phyloP scores from a whole-genome alignment of 2,329 filamentous ascomycete genomes.

The Claviceps pusilla region DNA sequence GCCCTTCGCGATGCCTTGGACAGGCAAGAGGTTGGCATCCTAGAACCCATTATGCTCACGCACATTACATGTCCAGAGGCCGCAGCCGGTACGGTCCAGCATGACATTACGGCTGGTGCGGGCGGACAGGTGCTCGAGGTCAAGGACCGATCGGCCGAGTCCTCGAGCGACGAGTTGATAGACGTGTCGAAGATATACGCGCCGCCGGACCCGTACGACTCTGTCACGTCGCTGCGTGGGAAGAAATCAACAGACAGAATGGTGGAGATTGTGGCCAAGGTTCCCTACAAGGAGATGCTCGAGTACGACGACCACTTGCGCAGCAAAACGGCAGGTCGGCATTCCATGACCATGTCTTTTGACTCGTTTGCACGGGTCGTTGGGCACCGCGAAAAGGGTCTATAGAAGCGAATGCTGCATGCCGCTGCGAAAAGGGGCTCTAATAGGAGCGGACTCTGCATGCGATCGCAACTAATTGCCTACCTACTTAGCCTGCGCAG shows the following conservation, averaged over 20 bases:
- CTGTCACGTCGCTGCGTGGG: constrained; percentile 39
- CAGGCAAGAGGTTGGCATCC: constrained; percentile 44
- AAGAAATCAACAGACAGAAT: constrained; percentile 34
- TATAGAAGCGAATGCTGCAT: constrained; percentile 8
- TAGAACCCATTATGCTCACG: constrained; percentile 89
- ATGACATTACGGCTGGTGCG: constrained; percentile 60
- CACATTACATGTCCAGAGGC: constrained; percentile 75
- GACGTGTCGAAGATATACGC: constrained; percentile 67
- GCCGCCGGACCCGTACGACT: constrained; percentile 68
- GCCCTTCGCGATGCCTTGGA: constrained; percentile 50
- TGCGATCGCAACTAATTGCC: too few relatives aligned
- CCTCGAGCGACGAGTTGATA: constrained; percentile 31
- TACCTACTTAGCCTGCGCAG: too few relatives aligned
- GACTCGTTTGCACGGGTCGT: constrained; percentile 42
- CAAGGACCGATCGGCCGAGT: constrained; percentile 33
- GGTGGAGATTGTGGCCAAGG: constrained; percentile 63
- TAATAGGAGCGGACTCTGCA: too few relatives aligned
- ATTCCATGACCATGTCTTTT: constrained; percentile 43
- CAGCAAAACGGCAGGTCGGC: constrained; percentile 72
- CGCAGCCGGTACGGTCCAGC: constrained; percentile 66
- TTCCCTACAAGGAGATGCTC: constrained; percentile 92
- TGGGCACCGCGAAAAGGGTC: constrained; percentile 36
- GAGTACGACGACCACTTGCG: constrained; percentile 81
- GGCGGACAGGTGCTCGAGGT: constrained; percentile 63
- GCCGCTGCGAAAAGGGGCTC: too few relatives aligned